Base-by-base conservation (phyloP, 164 flowering plant genomes). In the Sedum album region DNA sequence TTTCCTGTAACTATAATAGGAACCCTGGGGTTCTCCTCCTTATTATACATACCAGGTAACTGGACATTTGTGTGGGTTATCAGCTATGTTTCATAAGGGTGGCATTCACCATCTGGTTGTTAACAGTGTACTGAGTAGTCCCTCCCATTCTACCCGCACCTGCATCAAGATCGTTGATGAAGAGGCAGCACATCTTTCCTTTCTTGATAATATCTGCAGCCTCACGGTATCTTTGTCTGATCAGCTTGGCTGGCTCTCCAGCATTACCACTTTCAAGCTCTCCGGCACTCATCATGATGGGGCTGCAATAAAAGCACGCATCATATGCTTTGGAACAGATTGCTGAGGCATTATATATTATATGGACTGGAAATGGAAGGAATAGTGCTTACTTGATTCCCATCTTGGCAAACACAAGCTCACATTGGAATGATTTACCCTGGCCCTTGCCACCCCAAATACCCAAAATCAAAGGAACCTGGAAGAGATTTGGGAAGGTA, bases 231-330 rank as follows among this genome's bases (percentile, higher is more conserved):
- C 85, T 71, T 69, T 82, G 85, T 71, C 85, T 78, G 33, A 82
- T 80, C 70, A 82, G 44, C 35, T 79, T 82, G 11, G 82, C 82
- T 4, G 85, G 85, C 75, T 82, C 82, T 66, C 82, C 82, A 6
- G 85, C 85, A 68, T 82, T 82, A 41, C 85, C 85, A 68, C 85
- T 82, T 70, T 82, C 85, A 71, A 82, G 66, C 73, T 82, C 82
- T 72, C 82, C 85, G 38, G 82, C 84, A 48, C 84, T 79, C 84
- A 81, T 81, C 81, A 76, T 74, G 25, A 79, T 81, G 1, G 84
- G 82, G 72, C 84, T 81, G 81, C 21, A 73, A 65, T 23, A 62
- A 69, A 62, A 28, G 9, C 23, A 28, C 36, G 3, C 0, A 31
- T 28, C 33, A n/a, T 20, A 23, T 0, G 33, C 15, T 10, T 4